A percentile compares a stretch with the other conserved stretches of the same genome.
Conservation (phyloP, 148 eudicot species). For the Rhododendron mucronatum region DNA sequence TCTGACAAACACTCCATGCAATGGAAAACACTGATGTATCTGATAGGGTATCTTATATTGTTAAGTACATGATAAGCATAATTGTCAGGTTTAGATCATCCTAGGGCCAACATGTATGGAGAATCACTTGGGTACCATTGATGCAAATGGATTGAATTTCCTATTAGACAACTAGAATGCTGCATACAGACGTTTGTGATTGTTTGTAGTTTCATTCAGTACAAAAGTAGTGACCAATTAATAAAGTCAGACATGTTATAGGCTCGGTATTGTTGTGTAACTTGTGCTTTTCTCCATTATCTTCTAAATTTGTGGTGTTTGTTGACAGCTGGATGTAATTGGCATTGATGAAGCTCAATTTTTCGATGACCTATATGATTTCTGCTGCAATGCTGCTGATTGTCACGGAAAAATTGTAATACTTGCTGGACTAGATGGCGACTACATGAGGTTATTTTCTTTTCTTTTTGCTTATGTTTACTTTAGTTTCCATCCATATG, state of each 20-base stretch:
- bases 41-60: neutral
- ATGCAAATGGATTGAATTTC: neutral
- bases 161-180: neutral
- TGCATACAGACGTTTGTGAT: neutral
- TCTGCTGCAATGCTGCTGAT: constrained; percentile 83
- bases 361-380: constrained; percentile 76
- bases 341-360: constrained; percentile 95
- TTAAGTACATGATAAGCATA: neutral
- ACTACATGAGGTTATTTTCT: constrained; percentile 64
- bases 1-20: neutral
- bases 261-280: neutral
- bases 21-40: neutral
- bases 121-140: neutral
- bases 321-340: constrained; percentile 71
- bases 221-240: neutral
- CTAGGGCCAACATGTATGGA: neutral
- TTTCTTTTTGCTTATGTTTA: neutral
- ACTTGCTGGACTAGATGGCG: constrained; percentile 90
- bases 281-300: no score
- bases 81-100: neutral
- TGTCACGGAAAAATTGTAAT: constrained; percentile 63
- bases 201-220: neutral
- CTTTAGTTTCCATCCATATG: neutral
- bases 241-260: neutral
- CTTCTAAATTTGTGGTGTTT: neutral